Evolutionary conservation across 345 rosid species (phyloP), one percentile per base, ranked within the genome.

Genomic region (Citrus unshiu): DNA sequence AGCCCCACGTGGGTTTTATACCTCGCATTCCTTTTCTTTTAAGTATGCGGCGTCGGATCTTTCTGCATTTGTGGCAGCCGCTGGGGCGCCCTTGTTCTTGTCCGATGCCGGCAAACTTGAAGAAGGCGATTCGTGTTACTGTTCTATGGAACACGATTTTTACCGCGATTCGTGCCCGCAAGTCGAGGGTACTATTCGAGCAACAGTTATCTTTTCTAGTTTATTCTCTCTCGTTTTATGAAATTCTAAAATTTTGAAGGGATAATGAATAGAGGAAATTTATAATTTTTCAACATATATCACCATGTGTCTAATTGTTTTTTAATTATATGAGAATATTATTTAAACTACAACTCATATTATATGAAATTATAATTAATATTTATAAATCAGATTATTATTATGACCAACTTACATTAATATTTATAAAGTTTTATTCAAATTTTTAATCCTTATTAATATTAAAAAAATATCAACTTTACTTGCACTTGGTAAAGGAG

Each of bases 161-260:
- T 92, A 89, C 72, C 80, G 80, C 6, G 81, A 87, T 24, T 84
- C 88, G 4, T 90, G 96, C 78, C 91, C 91, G 0, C 74, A 76
- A 60, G 91, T 91, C 13, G 91, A 86, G 43, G 43, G 2, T 39
- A 39, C 10, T 39, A 39, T 9, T 40, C 3, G 46, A 40, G 46
- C 49, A 43, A 2, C 49, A 43, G 6, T 34, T 5, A 34, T 34
- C 6, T 5, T 34, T 5, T 34, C 6, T 34, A 4, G 35, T 10
- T 43, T 43, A 43, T 10, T 43, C 1, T 10, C 49, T 2, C 14
- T 43, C 0, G 49, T 43, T 43, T 43, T 43, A 2, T 43, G 4
- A 43, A 9, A 43, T 2, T 40, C 3, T 40, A 40, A 40, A 40
- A 43, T 43, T 43, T 43, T 43, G 4, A 9, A 9, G 49, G 4